Percentiles rank a stretch among this genome's conserved stretches.
These are phyloP conservation scores for Coemansia sp. DNA, from an alignment of 192 early-diverging fungal genomes.

Conservation along the genomic window DNA sequence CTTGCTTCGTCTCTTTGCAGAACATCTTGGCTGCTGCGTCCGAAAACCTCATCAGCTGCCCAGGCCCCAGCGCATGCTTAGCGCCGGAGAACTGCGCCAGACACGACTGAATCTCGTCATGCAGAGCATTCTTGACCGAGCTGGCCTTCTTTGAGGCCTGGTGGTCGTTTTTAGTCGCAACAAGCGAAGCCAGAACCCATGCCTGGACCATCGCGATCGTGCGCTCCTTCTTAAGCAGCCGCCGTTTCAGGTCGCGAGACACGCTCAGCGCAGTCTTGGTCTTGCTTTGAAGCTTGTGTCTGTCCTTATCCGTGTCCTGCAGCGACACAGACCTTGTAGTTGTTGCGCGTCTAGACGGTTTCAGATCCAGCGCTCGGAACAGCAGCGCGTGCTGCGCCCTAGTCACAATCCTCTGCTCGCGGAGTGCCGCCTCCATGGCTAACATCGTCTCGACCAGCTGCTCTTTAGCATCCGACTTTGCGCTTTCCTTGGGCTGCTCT, in stretches of 20 bases:
- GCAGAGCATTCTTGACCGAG: neutral
- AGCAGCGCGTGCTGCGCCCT: constrained; percentile 8
- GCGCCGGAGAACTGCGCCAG: neutral
- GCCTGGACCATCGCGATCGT: constrained; percentile 41
- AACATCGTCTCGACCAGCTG: neutral
- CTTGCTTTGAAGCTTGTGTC: constrained; percentile 14
- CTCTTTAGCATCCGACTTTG: neutral
- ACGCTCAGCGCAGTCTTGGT: constrained; percentile 17
- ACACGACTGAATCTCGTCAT: neutral
- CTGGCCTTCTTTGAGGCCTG: neutral
- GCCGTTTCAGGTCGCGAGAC: constrained; percentile 35
- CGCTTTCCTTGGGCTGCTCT: neutral
- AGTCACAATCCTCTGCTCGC: neutral
- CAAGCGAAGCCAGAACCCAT: constrained; percentile 37
- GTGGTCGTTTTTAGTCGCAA: neutral
- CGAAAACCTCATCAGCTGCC: constrained; percentile 23
- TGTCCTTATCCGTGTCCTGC: neutral
- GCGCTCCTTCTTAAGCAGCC: constrained; percentile 52
- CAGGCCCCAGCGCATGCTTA: constrained; percentile 14
- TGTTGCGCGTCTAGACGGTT: neutral
- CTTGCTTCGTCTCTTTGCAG: constrained; percentile 42
- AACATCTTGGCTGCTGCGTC: constrained; percentile 26
- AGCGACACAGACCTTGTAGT: neutral
- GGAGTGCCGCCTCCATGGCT: neutral
- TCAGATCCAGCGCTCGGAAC: neutral